Conservation (phyloP, 768 basidiomycete genomes). For the Omphalotus guepiniiformis region DNA sequence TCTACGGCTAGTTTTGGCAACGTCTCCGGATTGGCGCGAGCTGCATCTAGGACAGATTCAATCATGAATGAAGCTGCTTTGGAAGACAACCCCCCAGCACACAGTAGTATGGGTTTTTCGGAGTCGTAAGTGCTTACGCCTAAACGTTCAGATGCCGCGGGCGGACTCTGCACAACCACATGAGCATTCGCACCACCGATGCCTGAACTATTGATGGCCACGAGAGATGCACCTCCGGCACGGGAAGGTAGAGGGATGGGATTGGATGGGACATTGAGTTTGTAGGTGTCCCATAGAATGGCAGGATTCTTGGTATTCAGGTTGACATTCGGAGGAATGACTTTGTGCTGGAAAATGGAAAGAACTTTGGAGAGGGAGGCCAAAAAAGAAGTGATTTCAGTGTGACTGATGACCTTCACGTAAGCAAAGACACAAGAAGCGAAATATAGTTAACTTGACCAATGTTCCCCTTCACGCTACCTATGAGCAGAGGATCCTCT, state of each 20-base stretch:
- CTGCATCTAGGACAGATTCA: slow-evolving; percentile 6
- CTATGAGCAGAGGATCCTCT: slow-evolving; percentile 29
- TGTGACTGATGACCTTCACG: slow-evolving; percentile 22
- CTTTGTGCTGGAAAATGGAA: slow-evolving; percentile 29
- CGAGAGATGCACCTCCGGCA: slow-evolving; percentile 22
- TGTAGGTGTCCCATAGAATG: slow-evolving; percentile 35
- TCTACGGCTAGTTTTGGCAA: slow-evolving; percentile 10
- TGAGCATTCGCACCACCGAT: slow-evolving; percentile 43
- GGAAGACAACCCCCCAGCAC: slow-evolving; percentile 33
- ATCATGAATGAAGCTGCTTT: slow-evolving; percentile 16
- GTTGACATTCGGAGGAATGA: slow-evolving; percentile 39
- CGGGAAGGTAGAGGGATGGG: slow-evolving; percentile 22
- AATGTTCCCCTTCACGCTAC: slow-evolving; percentile 44
- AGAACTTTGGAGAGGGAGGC: slow-evolving; percentile 40
- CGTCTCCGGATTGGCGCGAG: slow-evolving; percentile 4
- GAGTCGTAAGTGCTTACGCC: not conserved
- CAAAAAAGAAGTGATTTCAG: slow-evolving; percentile 39
- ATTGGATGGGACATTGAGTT: slow-evolving; percentile 29
- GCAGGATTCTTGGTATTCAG: slow-evolving; percentile 29
- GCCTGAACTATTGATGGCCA: slow-evolving; percentile 38
- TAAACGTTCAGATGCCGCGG: slow-evolving; percentile 11
- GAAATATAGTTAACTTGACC: slow-evolving; percentile 26
- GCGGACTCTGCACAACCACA: slow-evolving; percentile 32
- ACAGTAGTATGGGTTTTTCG: slow-evolving; percentile 22
- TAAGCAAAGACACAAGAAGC: slow-evolving; percentile 3